A percentile compares a stretch with the other conserved stretches of the same genome.
Conservation (phyloP, 305 asterid genomes). For the Stenogyne calaminthoides region DNA sequence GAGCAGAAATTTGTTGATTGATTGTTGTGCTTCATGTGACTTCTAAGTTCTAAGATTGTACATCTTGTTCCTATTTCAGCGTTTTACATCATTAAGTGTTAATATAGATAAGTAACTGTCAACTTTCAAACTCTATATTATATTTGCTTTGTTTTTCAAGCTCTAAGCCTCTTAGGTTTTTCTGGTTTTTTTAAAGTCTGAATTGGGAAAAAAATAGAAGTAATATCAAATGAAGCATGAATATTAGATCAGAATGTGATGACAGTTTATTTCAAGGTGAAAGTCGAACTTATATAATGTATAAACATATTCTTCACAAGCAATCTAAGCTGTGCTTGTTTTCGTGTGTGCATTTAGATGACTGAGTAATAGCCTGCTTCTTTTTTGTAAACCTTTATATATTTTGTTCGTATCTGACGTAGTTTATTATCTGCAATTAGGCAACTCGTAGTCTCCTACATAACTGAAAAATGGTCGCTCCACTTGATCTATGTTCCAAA, state of each 20-base stretch:
- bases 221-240: neutral
- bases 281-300: neutral
- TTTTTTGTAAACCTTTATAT: neutral
- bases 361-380: constrained; percentile 1
- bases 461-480: neutral
- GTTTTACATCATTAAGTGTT: neutral
- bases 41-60: neutral
- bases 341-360: neutral
- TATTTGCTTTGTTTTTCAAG: neutral
- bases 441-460: neutral
- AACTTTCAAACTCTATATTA: neutral
- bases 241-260: neutral
- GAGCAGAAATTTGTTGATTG: neutral
- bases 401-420: neutral
- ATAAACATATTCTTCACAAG: neutral
- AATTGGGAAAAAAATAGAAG: neutral
- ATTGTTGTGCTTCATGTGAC: neutral
- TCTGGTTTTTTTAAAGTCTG: neutral
- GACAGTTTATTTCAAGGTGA: neutral
- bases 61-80: neutral
- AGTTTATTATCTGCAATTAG: neutral
- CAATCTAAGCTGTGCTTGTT: neutral
- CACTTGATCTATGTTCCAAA: neutral
- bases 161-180: neutral
- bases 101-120: neutral